Conservation (phyloP, 2,329 filamentous ascomycete species). For the Hymenotorrendiella dingleyae region DNA sequence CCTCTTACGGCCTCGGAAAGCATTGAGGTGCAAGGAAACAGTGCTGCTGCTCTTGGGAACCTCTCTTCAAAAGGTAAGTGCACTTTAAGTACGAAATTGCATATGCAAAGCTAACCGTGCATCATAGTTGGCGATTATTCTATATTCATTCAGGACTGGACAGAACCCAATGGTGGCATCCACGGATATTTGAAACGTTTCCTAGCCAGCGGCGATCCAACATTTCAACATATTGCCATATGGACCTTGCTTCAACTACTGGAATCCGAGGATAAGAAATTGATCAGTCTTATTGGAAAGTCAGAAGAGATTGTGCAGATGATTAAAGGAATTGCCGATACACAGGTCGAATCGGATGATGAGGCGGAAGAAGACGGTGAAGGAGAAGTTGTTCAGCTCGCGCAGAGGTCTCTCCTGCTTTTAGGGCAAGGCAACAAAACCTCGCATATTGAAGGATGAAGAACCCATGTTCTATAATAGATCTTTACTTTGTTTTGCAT, state of each 20-base stretch:
- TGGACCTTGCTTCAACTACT: constrained; percentile 95
- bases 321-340: constrained; percentile 86
- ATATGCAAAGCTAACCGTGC: no score
- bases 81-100: no score
- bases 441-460: constrained; percentile 71
- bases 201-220: constrained; percentile 87
- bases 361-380: constrained; percentile 86
- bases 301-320: constrained; percentile 88
- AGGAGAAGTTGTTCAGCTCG: constrained; percentile 85
- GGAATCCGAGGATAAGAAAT: constrained; percentile 84
- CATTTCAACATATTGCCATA: constrained; percentile 98
- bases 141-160: constrained; percentile 93
- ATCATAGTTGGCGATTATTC: constrained; percentile 94
- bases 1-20: constrained; percentile 91
- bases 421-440: constrained; percentile 71
- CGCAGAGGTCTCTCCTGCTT: constrained; percentile 82
- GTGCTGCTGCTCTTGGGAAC: constrained; percentile 90
- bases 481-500: constrained; percentile 30
- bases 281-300: constrained; percentile 84
- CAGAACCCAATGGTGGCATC: constrained; percentile 85
- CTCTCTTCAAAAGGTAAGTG: constrained; percentile 86
- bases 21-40: constrained; percentile 97
- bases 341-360: constrained; percentile 79
- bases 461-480: constrained; percentile 19
- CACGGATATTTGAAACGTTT: constrained; percentile 93